Evolutionary conservation across 2,329 filamentous ascomycete genomes (phyloP).

Genomic region (Cladosporium sp.): DNA sequence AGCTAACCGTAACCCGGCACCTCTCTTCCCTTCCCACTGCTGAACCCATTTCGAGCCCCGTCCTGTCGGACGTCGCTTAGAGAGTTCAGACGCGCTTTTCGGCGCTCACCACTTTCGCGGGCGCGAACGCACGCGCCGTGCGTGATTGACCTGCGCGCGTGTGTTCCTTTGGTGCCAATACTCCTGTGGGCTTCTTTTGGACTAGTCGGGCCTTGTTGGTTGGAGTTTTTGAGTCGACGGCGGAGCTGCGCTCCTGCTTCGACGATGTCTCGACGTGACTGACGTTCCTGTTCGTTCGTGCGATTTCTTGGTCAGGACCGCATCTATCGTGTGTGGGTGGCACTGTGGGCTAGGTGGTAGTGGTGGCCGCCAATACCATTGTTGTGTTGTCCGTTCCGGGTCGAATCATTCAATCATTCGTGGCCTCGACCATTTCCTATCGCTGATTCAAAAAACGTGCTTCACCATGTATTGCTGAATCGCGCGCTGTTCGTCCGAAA

Average conservation of each 20-base stretch:
- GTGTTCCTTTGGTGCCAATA: neutral
- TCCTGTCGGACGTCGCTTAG: constrained; percentile 3
- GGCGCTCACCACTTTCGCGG: neutral
- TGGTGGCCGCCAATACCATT: too few species aligned
- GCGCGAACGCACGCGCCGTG: neutral
- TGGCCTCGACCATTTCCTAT: neutral
- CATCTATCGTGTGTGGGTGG: too few species aligned
- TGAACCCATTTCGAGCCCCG: neutral
- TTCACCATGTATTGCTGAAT: neutral
- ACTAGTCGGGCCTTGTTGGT: too few species aligned
- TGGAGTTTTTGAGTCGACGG: neutral
- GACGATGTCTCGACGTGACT: neutral
- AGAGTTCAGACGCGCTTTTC: constrained; percentile 11
- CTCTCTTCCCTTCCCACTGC: too few species aligned
- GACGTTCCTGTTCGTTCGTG: neutral
- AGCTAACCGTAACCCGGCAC: too few species aligned
- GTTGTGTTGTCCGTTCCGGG: too few species aligned
- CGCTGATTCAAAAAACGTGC: neutral
- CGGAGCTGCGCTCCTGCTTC: neutral
- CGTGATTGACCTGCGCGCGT: neutral
- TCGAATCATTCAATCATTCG: too few species aligned
- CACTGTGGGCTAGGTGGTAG: too few species aligned
- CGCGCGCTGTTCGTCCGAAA: neutral
- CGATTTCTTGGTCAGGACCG: too few species aligned
- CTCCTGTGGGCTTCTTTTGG: neutral